A percentile compares a stretch with the other conserved stretches of the same genome.
phyloP scores from a whole-genome alignment of 352 stramenopile species.

The Phytophthora brassicae region DNA sequence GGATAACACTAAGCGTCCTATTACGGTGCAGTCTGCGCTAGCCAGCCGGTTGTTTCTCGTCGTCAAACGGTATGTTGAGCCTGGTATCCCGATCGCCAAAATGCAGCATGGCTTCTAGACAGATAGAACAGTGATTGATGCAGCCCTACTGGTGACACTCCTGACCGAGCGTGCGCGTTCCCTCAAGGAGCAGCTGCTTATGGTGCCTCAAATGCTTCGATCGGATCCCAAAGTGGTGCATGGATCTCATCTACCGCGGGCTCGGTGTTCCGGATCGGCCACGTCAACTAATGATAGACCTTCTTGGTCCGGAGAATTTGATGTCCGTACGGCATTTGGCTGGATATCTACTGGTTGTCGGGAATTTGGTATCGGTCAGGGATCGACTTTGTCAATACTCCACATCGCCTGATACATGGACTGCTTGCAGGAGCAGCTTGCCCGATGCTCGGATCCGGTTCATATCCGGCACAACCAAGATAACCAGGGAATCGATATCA shows the following conservation, averaged over 20 bases:
- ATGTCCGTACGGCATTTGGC: conserved; percentile 7
- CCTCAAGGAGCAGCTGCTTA: not conserved
- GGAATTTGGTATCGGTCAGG: conserved; percentile 9
- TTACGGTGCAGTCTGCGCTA: not conserved
- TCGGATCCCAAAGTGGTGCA: conserved; percentile 1
- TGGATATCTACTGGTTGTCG: conserved; percentile 3
- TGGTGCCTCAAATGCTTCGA: conserved; percentile 12
- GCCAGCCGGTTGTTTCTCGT: not conserved
- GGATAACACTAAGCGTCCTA: not conserved
- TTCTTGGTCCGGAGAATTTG: not conserved
- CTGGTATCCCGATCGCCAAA: not conserved
- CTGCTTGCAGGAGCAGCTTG: not conserved
- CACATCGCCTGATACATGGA: conserved; percentile 11
- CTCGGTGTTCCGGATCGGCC: not conserved
- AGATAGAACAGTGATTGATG: not conserved
- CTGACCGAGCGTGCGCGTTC: not conserved
- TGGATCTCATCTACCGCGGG: conserved; percentile 5
- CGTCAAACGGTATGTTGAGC: conserved; percentile 3
- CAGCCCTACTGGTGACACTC: not conserved
- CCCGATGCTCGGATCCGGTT: not conserved
- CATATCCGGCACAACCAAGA: not conserved
- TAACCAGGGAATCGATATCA: not conserved
- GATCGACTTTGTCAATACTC: conserved; percentile 6
- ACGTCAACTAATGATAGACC: conserved; percentile 5
- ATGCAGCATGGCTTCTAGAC: conserved; percentile 7